Conservation (phyloP, 2,329 filamentous ascomycete genomes). For the Trichophyton mentagrophytes region DNA sequence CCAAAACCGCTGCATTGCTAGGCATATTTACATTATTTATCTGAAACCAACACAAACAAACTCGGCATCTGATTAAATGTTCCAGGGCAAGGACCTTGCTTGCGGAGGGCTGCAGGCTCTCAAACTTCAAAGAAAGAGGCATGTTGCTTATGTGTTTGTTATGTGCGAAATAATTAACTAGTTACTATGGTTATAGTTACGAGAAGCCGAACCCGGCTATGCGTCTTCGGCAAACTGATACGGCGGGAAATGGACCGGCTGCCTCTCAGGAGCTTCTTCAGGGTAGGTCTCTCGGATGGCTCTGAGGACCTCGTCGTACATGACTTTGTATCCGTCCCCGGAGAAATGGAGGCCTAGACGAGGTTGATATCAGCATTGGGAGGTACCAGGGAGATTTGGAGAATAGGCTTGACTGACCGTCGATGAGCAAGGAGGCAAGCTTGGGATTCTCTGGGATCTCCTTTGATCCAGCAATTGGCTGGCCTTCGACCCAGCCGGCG, state of each 20-base stretch:
- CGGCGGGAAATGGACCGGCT: constrained; percentile 41
- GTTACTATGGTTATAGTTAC: background rate
- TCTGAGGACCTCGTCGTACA: constrained; percentile 43
- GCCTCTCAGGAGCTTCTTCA: constrained; percentile 40
- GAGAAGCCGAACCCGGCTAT: constrained; percentile 3
- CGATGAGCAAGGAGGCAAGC: constrained; percentile 40
- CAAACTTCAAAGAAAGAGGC: background rate
- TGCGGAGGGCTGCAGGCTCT: background rate
- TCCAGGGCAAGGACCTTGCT: background rate
- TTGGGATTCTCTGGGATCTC: constrained; percentile 46
- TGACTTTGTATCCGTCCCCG: constrained; percentile 42
- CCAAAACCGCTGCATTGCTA: background rate
- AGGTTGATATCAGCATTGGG: background rate
- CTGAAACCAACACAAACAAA: background rate
- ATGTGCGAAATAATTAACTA: no score
- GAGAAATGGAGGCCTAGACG: constrained; percentile 45
- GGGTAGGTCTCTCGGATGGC: constrained; percentile 41
- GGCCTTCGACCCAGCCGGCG: constrained; percentile 40
- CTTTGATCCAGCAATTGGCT: constrained; percentile 44
- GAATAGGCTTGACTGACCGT: constrained; percentile 36
- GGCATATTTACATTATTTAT: background rate
- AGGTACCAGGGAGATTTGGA: background rate
- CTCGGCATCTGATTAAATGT: background rate
- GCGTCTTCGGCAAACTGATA: constrained; percentile 33
- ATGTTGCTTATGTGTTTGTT: background rate